phyloP scores from a whole-genome alignment of 2,329 filamentous ascomycete genomes.

The Dactylellina drechsleri region DNA sequence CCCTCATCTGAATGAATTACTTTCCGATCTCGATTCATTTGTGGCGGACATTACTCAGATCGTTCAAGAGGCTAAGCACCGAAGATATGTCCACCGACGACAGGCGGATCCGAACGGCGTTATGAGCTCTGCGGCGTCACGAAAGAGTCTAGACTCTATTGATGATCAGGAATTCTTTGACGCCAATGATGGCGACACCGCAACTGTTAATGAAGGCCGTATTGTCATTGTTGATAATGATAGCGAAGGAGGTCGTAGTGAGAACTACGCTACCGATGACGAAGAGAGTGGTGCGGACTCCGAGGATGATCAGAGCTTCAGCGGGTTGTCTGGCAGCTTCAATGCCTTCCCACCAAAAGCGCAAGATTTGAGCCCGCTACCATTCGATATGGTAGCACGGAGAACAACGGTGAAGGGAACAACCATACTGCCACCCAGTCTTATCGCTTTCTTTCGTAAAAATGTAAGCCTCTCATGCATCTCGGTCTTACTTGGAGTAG shows the following conservation, averaged over 20 bases:
- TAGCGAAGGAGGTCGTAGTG: constrained; percentile 59
- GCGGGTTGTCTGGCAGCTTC: constrained; percentile 66
- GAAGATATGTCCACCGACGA: constrained; percentile 71
- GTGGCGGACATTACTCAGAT: constrained; percentile 83
- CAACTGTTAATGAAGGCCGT: constrained; percentile 55
- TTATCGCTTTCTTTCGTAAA: constrained; percentile 94
- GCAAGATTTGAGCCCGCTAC: constrained; percentile 74
- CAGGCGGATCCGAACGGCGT: constrained; percentile 45
- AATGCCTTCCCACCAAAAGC: constrained; percentile 64
- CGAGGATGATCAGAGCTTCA: constrained; percentile 69
- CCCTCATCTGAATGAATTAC: constrained; percentile 82
- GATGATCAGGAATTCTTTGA: constrained; percentile 94
- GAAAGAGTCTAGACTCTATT: constrained; percentile 81
- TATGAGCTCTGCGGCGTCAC: constrained; percentile 61
- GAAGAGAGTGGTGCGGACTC: constrained; percentile 68
- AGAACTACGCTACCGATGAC: constrained; percentile 74
- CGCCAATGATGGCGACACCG: constrained; percentile 71
- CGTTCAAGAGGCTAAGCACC: constrained; percentile 80
- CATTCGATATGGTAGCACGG: constrained; percentile 74
- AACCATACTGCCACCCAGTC: constrained; percentile 82
- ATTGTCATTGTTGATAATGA: constrained; percentile 58
- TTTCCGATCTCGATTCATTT: constrained; percentile 84
- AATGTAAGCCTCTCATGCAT: constrained; percentile 71
- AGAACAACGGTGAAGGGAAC: constrained; percentile 77
- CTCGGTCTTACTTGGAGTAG: neutral